These are phyloP conservation scores for Rosa lucieae DNA, from an alignment of 306 rosid genomes.

Conservation along the genomic window DNA sequence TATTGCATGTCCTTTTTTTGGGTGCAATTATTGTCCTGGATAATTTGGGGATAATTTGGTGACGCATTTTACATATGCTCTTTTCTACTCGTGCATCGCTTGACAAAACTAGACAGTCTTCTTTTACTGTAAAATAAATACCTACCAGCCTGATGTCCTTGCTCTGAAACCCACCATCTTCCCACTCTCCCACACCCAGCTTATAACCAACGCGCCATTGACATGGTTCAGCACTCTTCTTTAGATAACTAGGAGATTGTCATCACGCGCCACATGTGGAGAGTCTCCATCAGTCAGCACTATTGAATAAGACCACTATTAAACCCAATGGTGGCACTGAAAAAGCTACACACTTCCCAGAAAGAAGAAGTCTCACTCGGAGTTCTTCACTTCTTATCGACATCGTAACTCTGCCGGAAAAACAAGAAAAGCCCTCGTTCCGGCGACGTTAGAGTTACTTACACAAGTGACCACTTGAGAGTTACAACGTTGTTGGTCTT, in stretches of 20 bases:
- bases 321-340: not conserved
- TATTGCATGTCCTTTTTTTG: no score
- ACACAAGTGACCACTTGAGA: not conserved
- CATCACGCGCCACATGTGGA: not conserved
- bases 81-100: not conserved
- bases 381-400: not conserved
- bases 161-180: no score
- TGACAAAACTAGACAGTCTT: not conserved
- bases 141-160: not conserved
- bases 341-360: not conserved
- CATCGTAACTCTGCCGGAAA: not conserved
- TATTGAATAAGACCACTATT: not conserved
- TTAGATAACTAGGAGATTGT: not conserved
- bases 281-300: not conserved
- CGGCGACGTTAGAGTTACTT: not conserved
- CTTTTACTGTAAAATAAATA: not conserved
- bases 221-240: not conserved
- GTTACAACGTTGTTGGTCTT: not conserved
- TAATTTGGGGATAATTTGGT: not conserved
- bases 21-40: no score
- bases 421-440: not conserved
- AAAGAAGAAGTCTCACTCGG: not conserved
- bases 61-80: not conserved
- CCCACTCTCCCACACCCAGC: not conserved
- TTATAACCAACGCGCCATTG: not conserved